Percentiles rank a stretch among this genome's conserved stretches.
These are phyloP conservation scores for Fusarium cyanostomum DNA, from an alignment of 2,329 filamentous ascomycete species.

Conservation along the genomic window DNA sequence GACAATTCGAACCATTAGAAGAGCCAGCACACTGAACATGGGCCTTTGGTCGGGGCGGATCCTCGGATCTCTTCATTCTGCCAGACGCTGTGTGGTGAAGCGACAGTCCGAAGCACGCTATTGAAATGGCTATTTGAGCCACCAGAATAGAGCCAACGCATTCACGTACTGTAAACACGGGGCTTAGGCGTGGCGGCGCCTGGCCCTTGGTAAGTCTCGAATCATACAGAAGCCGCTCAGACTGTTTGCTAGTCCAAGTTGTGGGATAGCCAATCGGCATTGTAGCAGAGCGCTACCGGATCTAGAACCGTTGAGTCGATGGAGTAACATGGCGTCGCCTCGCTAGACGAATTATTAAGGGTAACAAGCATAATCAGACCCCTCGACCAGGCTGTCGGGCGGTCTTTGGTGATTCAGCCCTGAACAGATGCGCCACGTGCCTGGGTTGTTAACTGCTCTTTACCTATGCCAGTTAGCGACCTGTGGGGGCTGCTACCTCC, in stretches of 20 bases:
- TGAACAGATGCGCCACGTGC: not conserved
- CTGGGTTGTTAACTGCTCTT: not conserved
- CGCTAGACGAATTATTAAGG: not conserved
- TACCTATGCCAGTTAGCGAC: not conserved
- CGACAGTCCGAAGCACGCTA: not conserved
- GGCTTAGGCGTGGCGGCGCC: not conserved
- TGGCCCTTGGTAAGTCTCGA: not conserved
- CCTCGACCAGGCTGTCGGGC: not conserved
- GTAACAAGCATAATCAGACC: not conserved
- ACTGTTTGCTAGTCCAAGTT: not conserved
- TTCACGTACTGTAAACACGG: not conserved
- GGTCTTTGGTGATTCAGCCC: not conserved
- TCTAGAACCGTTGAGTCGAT: not conserved
- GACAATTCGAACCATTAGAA: not conserved
- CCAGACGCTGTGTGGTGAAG: not conserved
- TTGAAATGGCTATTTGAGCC: not conserved
- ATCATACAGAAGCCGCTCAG: not conserved
- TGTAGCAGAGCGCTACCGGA: not conserved
- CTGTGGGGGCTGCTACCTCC: not conserved
- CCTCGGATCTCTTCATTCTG: not conserved
- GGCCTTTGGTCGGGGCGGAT: not conserved
- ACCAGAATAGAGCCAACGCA: not conserved
- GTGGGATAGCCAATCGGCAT: constrained; percentile 1
- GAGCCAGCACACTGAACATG: not conserved
- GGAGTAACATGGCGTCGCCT: not conserved